Evolutionary conservation across 495 filamentous ascomycete species (phyloP).

Genomic region (Lasiosphaeria ovina): DNA sequence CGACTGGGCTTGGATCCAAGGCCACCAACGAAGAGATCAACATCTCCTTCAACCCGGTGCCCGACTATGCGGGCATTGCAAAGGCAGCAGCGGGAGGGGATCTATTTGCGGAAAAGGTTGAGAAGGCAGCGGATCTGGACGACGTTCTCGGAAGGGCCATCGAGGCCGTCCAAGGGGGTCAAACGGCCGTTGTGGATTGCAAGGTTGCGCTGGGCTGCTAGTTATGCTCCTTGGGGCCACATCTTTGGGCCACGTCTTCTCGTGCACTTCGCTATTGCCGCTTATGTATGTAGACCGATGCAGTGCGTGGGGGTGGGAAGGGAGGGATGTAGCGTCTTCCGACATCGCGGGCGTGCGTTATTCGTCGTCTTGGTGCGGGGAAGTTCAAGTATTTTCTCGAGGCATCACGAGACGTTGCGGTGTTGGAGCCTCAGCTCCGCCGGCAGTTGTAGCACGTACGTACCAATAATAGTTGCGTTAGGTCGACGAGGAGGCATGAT

Average conservation of each 20-base stretch:
- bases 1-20: slow-evolving; percentile 72
- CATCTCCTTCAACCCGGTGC: slow-evolving; percentile 80
- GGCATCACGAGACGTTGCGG: not conserved
- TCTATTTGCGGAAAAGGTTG: slow-evolving; percentile 59
- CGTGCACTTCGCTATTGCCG: not conserved
- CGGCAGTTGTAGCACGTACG: no score
- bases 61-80: slow-evolving; percentile 89
- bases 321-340: not conserved
- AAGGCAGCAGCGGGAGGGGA: slow-evolving; percentile 82
- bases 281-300: not conserved
- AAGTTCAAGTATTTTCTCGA: not conserved
- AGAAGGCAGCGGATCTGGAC: slow-evolving; percentile 60
- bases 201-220: slow-evolving; percentile 45
- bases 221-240: not conserved
- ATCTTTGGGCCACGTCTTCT: slow-evolving; percentile 4
- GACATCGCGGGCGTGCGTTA: not conserved
- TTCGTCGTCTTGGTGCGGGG: slow-evolving; percentile 3
- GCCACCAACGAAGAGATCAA: slow-evolving; percentile 85
- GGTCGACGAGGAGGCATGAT: no score
- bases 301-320: not conserved
- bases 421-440: not conserved
- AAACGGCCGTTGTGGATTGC: slow-evolving; percentile 63
- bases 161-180: slow-evolving; percentile 63
- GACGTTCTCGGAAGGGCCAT: slow-evolving; percentile 63
- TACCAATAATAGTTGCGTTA: no score